Percentiles rank a stretch among this genome's conserved stretches.
Evolutionary conservation across 495 filamentous ascomycete species (phyloP).

Genomic region (Tuber aestivum): DNA sequence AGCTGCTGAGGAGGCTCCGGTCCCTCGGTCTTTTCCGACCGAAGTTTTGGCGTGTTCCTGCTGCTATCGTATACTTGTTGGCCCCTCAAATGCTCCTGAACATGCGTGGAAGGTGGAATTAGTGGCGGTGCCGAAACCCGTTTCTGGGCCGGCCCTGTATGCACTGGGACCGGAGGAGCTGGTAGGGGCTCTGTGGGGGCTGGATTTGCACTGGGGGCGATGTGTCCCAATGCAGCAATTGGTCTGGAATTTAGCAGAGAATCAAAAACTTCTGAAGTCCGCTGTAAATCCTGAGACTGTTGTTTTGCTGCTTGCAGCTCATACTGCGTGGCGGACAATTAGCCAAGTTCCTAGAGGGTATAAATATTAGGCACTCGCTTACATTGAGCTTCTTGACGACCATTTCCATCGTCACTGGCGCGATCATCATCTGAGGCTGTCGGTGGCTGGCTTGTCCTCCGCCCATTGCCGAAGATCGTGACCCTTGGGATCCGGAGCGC

Average conservation of each 20-base stretch:
- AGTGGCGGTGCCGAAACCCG: neutral
- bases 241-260: conserved; percentile 66
- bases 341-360: conserved; percentile 21
- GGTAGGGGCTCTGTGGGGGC: conserved; percentile 48
- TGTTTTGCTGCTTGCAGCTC: conserved; percentile 84
- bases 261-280: conserved; percentile 74
- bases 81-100: conserved; percentile 44
- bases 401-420: conserved; percentile 84
- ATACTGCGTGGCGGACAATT: conserved; percentile 49
- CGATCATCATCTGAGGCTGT: conserved; percentile 72
- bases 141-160: neutral
- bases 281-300: conserved; percentile 74
- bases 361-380: conserved; percentile 45
- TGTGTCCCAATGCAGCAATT: conserved; percentile 52
- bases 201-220: conserved; percentile 44
- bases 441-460: conserved; percentile 53
- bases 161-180: conserved; percentile 45
- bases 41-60: conserved; percentile 17
- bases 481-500: conserved; percentile 65
- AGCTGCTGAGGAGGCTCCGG: conserved; percentile 89
- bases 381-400: conserved; percentile 91
- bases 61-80: conserved; percentile 45
- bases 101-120: neutral
- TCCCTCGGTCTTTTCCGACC: conserved; percentile 32
- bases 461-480: conserved; percentile 46